A percentile compares a stretch with the other conserved stretches of the same genome.
Evolutionary conservation across 352 stramenopile genomes (phyloP).

Genomic region (Globisporangium nagaii): DNA sequence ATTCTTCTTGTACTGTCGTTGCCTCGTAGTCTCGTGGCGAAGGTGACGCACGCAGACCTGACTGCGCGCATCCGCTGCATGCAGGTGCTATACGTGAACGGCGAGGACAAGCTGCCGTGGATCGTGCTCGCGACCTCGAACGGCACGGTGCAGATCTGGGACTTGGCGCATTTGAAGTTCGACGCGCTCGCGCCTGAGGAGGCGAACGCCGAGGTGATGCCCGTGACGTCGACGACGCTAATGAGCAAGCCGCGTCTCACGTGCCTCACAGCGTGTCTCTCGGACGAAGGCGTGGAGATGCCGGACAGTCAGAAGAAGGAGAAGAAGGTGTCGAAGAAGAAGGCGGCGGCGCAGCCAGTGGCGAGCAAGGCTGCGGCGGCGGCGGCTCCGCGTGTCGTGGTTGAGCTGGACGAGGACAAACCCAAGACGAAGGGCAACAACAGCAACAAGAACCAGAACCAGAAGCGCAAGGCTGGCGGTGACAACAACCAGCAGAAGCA

Average conservation of each 20-base stretch:
- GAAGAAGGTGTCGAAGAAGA: constrained; percentile 54
- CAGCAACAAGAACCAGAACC: constrained; percentile 8
- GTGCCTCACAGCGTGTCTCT: constrained; percentile 60
- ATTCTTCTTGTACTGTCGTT: background rate
- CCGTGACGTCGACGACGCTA: constrained; percentile 54
- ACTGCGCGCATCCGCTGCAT: constrained; percentile 69
- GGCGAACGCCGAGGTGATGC: constrained; percentile 46
- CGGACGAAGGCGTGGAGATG: constrained; percentile 15
- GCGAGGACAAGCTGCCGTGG: constrained; percentile 50
- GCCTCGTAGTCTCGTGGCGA: constrained; percentile 46
- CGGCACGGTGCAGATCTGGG: constrained; percentile 76
- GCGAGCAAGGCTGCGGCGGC: constrained; percentile 16
- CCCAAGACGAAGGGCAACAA: background rate
- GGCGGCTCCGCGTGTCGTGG: constrained; percentile 51
- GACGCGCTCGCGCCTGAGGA: constrained; percentile 43
- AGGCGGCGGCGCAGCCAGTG: constrained; percentile 11
- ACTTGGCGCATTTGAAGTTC: constrained; percentile 58
- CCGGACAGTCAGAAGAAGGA: constrained; percentile 14
- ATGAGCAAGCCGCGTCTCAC: constrained; percentile 74
- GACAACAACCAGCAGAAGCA: constrained; percentile 6
- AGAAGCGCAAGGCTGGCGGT: constrained; percentile 15
- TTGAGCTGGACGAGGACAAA: constrained; percentile 44
- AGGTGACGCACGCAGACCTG: constrained; percentile 58
- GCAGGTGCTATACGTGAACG: constrained; percentile 63
- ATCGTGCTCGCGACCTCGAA: constrained; percentile 74